A percentile compares a stretch with the other conserved stretches of the same genome.
phyloP scores from a whole-genome alignment of 2,329 filamentous ascomycete genomes.

The Aspergillus aculeatus region DNA sequence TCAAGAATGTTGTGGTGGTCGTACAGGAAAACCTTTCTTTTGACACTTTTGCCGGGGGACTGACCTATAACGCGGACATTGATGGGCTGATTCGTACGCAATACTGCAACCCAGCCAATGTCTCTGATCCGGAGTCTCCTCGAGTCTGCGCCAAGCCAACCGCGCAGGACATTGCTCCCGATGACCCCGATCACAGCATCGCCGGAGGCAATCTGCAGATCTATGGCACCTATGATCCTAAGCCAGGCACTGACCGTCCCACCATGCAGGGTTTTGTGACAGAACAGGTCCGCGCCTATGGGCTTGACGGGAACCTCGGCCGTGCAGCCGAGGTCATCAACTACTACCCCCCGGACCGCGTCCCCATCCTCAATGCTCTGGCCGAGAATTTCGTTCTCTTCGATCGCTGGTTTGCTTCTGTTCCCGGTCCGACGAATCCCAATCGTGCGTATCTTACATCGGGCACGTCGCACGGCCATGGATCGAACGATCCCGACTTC shows the following conservation, averaged over 20 bases:
- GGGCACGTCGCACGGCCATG: slow-evolving; percentile 43
- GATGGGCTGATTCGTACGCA: slow-evolving; percentile 31
- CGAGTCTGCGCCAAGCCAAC: slow-evolving; percentile 39
- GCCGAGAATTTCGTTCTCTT: slow-evolving; percentile 48
- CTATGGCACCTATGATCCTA: slow-evolving; percentile 40
- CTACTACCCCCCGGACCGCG: slow-evolving; percentile 44
- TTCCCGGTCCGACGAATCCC: slow-evolving; percentile 43
- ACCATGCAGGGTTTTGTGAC: slow-evolving; percentile 45
- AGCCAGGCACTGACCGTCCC: slow-evolving; percentile 20
- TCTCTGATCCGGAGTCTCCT: slow-evolving; percentile 22
- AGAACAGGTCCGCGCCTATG: slow-evolving; percentile 41
- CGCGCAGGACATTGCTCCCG: slow-evolving; percentile 40
- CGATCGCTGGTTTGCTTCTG: slow-evolving; percentile 45
- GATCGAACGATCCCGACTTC: slow-evolving; percentile 38
- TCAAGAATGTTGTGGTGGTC: slow-evolving; percentile 51
- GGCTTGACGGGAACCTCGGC: slow-evolving; percentile 32
- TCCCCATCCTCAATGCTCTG: slow-evolving; percentile 42
- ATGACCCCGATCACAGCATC: slow-evolving; percentile 48
- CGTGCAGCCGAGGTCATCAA: slow-evolving; percentile 46
- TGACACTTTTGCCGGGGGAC: slow-evolving; percentile 44
- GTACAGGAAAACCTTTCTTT: slow-evolving; percentile 46
- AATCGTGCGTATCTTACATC: slow-evolving; percentile 41
- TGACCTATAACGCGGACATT: slow-evolving; percentile 38
- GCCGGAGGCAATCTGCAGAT: slow-evolving; percentile 45
- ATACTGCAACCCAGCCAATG: slow-evolving; percentile 45